Base-by-base conservation (phyloP, 1,139 yeast species). In the Kluyveromyces sp. region DNA sequence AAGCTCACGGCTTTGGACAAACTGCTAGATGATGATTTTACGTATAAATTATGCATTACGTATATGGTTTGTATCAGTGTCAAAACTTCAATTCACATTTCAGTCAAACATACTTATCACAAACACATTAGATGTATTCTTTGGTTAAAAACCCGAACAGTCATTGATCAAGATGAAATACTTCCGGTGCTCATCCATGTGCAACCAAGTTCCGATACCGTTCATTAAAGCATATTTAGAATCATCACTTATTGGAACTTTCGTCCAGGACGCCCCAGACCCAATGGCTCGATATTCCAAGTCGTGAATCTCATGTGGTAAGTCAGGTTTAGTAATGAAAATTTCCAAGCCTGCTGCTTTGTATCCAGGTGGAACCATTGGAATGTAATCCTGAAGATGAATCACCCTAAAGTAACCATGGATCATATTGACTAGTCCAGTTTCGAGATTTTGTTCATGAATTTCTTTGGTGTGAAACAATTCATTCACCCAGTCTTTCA, bases 361-460 rank as follows among this genome's bases (percentile, higher is more conserved):
- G 18, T 66, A 62, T 2, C 69, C 60, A 12, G 83, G 81, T 3
- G 88, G 89, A 29, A 79, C 61, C 46, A 60, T 56, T 0, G 86
- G 82, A 18, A 82, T 76, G 15, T 72, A 50, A 55, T 82, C 89
- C 28, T 71, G 70, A 36, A 67, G 58, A 57, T 81, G 85, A 7
- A 69, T 71, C 4, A 81, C 75, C 53, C 87, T 65, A 19, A 74
- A 70, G 39, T 57, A 65, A 1, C 69, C 67, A 2, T 60, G 60
- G 9, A 49, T 47, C 29, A 54, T 46, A 8, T 42, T 33, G 4
- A 60, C 33, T 34, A 51, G 42, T 1, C 55, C 49, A 2, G 43
- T 37, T n/a, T 42, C 20, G 8, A 50, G 29, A 6, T 52, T 51
- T 6, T 38, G 18, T 8, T 53, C 44, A 45, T 54, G 57, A 3